Evolutionary conservation across 208 protist species (phyloP).

Genomic region (Tritrichomonas musculus): DNA sequence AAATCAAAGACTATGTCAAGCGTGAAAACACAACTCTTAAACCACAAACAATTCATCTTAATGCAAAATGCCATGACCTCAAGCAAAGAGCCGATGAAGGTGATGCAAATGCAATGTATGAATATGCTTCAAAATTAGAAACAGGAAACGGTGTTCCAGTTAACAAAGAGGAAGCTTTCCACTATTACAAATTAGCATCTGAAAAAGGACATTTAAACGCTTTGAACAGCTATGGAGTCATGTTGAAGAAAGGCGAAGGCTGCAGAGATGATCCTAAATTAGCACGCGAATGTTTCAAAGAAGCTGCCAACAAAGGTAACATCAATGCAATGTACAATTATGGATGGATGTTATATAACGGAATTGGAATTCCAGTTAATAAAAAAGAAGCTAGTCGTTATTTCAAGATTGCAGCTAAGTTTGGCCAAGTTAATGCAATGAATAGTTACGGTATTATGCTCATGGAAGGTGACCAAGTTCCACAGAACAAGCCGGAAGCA

Average conservation of each 20-base stretch:
- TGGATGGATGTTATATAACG: background rate
- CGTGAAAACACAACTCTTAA: too few species aligned
- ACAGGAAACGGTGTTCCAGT: too few species aligned
- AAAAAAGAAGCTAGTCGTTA: background rate
- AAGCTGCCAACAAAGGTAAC: background rate
- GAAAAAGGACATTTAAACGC: background rate
- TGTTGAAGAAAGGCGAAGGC: background rate
- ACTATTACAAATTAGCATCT: background rate
- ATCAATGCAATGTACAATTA: background rate
- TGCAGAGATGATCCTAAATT: background rate
- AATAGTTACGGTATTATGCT: background rate
- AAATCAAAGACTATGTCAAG: too few species aligned
- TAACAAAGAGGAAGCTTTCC: background rate
- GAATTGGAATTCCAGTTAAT: background rate
- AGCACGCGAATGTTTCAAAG: background rate
- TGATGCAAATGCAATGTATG: too few species aligned
- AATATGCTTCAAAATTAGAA: too few species aligned
- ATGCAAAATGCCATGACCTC: too few species aligned
- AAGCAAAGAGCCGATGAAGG: too few species aligned
- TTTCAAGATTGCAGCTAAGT: background rate
- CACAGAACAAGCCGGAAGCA: background rate
- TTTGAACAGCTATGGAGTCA: background rate
- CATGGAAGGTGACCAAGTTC: background rate
- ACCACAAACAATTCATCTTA: too few species aligned
- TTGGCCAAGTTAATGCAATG: background rate